Percentiles rank a stretch among this genome's conserved stretches.
These are phyloP conservation scores for Yarrowia alimentaria DNA, from an alignment of 805 yeast genomes.

Conservation along the genomic window DNA sequence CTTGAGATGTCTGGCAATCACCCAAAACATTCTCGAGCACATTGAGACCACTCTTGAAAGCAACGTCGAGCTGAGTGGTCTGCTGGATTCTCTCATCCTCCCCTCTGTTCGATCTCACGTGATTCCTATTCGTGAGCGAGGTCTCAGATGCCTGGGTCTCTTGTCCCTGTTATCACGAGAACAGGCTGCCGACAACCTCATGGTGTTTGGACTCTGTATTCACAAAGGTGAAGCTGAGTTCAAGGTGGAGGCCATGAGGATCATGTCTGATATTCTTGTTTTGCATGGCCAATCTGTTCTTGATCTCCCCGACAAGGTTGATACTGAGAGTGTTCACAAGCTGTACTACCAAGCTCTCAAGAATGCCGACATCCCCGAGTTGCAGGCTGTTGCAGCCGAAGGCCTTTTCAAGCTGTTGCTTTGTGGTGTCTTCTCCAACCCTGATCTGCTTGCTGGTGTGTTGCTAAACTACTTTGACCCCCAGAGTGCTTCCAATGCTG, in stretches of 20 bases:
- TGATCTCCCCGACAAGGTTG: constrained; percentile 60
- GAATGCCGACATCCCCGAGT: constrained; percentile 50
- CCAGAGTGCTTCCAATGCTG: constrained; percentile 56
- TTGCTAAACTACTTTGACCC: constrained; percentile 76
- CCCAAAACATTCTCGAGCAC: constrained; percentile 67
- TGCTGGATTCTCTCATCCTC: constrained; percentile 71
- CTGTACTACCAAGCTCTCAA: constrained; percentile 65
- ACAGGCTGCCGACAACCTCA: constrained; percentile 62
- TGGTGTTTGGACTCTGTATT: constrained; percentile 66
- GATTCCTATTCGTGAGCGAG: constrained; percentile 57
- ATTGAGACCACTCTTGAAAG: constrained; percentile 62
- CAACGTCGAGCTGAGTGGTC: constrained; percentile 62
- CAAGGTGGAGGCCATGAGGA: constrained; percentile 61
- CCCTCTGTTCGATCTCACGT: constrained; percentile 71
- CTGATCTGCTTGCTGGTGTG: constrained; percentile 58
- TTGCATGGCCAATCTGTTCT: constrained; percentile 71
- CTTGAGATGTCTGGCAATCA: constrained; percentile 53
- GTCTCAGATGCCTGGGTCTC: constrained; percentile 73
- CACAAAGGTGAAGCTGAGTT: constrained; percentile 64
- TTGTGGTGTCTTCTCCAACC: constrained; percentile 70
- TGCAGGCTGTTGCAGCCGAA: constrained; percentile 81
- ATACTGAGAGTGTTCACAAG: constrained; percentile 58
- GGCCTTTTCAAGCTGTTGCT: constrained; percentile 80
- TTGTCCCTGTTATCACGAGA: constrained; percentile 67
- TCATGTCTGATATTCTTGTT: constrained; percentile 74